Percentiles rank a stretch among this genome's conserved stretches.
These are phyloP conservation scores for Novymonas esmeraldas DNA, from an alignment of 208 protist species.

Conservation along the genomic window DNA sequence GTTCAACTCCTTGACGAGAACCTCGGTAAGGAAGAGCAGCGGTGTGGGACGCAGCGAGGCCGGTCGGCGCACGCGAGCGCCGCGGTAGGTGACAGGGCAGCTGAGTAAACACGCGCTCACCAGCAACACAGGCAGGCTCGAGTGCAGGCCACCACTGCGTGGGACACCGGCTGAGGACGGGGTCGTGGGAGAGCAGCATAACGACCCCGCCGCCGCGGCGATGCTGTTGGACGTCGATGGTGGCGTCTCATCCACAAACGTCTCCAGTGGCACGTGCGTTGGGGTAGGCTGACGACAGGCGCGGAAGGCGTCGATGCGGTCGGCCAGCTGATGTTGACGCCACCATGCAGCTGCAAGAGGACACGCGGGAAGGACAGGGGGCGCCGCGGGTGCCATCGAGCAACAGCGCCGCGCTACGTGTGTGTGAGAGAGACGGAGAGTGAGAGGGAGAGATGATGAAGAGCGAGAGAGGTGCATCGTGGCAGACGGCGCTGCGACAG, in stretches of 20 bases:
- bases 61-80: background rate
- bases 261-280: background rate
- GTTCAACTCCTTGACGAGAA: conserved; percentile 36
- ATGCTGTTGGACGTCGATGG: background rate
- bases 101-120: conserved; percentile 76
- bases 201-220: background rate
- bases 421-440: too few relatives aligned
- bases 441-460: too few relatives aligned
- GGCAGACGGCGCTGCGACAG: background rate
- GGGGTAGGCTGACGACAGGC: conserved; percentile 28
- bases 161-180: background rate
- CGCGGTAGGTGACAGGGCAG: conserved; percentile 62
- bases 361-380: background rate
- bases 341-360: conserved; percentile 21
- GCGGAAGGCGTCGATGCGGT: conserved; percentile 11
- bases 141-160: background rate
- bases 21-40: conserved; percentile 47
- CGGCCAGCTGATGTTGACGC: conserved; percentile 16
- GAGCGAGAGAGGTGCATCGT: background rate
- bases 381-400: background rate
- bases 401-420: too few relatives aligned
- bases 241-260: background rate
- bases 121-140: conserved; percentile 45
- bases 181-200: background rate
- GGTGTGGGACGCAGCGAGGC: conserved; percentile 19